phyloP scores from a whole-genome alignment of 345 rosid genomes.

The Corymbia maculata region DNA sequence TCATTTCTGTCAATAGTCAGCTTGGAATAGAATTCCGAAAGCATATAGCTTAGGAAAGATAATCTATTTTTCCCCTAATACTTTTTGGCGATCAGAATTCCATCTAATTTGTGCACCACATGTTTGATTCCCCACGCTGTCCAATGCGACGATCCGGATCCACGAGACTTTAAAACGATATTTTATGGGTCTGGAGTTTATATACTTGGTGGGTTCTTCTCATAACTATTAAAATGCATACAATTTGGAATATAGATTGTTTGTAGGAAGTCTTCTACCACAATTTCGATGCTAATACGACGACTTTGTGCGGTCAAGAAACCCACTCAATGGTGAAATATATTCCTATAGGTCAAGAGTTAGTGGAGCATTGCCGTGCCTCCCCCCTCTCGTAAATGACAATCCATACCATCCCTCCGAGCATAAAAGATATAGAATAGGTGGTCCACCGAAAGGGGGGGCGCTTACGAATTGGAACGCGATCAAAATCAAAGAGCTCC shows the following conservation, averaged over 20 bases:
- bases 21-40: not conserved
- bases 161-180: not conserved
- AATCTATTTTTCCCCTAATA: not conserved
- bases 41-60: not conserved
- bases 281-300: not conserved
- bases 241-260: not conserved
- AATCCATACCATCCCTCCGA: not conserved
- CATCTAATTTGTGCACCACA: not conserved
- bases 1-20: not conserved
- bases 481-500: constrained; percentile 4
- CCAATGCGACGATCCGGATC: not conserved
- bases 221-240: not conserved
- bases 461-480: not conserved
- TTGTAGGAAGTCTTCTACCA: not conserved
- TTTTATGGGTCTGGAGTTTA: not conserved
- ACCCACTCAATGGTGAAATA: not conserved
- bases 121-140: not conserved
- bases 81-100: no score
- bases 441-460: not conserved
- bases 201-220: not conserved
- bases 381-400: not conserved
- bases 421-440: not conserved
- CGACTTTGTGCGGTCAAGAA: not conserved
- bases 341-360: not conserved
- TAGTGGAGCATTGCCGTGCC: not conserved